Conservation (phyloP, 2,329 filamentous ascomycete genomes). For the Pseudocercospora vitis region DNA sequence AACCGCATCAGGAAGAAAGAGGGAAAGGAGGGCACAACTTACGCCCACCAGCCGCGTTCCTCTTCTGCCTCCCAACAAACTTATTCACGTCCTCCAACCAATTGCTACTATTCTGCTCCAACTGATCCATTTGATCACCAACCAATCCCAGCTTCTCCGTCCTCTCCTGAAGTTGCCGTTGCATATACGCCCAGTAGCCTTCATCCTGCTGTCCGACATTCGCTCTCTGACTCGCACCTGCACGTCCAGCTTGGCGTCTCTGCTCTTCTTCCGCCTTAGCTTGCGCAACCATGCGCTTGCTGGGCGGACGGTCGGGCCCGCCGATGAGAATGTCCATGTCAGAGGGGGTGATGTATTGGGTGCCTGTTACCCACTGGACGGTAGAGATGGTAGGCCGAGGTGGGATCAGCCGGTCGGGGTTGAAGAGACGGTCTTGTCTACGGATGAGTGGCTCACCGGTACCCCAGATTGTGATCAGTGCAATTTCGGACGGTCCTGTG, state of each 20-base stretch:
- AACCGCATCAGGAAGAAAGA: too few relatives aligned
- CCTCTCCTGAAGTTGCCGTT: constrained; percentile 81
- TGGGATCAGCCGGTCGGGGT: constrained; percentile 71
- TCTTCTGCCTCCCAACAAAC: constrained; percentile 83
- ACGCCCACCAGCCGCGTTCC: constrained; percentile 71
- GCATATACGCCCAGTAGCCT: constrained; percentile 74
- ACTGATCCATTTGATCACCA: constrained; percentile 78
- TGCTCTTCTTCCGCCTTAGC: constrained; percentile 71
- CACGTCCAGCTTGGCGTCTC: constrained; percentile 39
- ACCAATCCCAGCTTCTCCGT: constrained; percentile 83
- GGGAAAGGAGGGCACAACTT: constrained; percentile 24
- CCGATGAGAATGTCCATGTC: constrained; percentile 91
- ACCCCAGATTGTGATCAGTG: constrained; percentile 82
- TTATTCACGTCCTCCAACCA: constrained; percentile 90
- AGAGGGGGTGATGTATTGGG: constrained; percentile 80
- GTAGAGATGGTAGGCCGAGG: constrained; percentile 90
- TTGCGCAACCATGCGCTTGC: constrained; percentile 83
- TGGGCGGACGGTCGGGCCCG: constrained; percentile 81
- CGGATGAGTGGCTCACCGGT: constrained; percentile 60
- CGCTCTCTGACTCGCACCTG: constrained; percentile 29
- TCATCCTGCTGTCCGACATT: constrained; percentile 51
- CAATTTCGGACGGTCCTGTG: constrained; percentile 83
- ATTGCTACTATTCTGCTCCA: constrained; percentile 76
- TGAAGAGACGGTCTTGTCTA: constrained; percentile 72
- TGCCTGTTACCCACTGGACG: constrained; percentile 93